Evolutionary conservation across 108 stramenopile genomes (phyloP), one percentile per base, ranked within the genome.

Genomic region (Cyclotella baltica): DNA sequence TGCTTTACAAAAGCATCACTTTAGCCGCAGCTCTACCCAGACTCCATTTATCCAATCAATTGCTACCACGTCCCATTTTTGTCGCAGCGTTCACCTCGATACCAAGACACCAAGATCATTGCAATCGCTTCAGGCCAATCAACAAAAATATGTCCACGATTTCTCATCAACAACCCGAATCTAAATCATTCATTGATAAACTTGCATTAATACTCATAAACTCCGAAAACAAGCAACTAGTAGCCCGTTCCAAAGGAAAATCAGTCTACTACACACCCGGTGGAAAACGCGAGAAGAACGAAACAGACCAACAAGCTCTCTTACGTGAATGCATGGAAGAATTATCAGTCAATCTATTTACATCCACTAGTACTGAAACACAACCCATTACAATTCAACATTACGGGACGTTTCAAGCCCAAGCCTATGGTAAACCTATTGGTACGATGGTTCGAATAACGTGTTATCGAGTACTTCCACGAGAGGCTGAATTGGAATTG

Each of bases 381-480:
- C 8, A 43, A 43, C 40, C 40, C 10, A 68, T 63, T 29, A 62
- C 50, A 27, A 83, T 87, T 13, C 47, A 76, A 38, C 69, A 70
- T 9, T 87, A 83, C 78, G 87, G 87, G 5, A 74, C 59, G 11
- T 87, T 87, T 55, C 43, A 77, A 57, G 87, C 87, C 18, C 81
- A 87, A 63, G 87, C 87, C 20, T 87, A 71, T 47, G 87, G 87
- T 5, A 87, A 87, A 69, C 73, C 87, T 1, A 57, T 47, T 15
- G 87, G 87, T 0, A 87, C 87, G 25, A 78, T 85, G 68, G 87
- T 87, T 35, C 53, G 87, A 61, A 78, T 87, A 81, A 75, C 81
- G 9, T 87, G 87, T 67, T 85, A 73, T 62, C 70, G 81, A 0
- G 50, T 83, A 37, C 0, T 22, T 18, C 81, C 81, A 18, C 38